Base-by-base conservation (phyloP, 2,329 filamentous ascomycete genomes). In the Nigrospora sphaerica region DNA sequence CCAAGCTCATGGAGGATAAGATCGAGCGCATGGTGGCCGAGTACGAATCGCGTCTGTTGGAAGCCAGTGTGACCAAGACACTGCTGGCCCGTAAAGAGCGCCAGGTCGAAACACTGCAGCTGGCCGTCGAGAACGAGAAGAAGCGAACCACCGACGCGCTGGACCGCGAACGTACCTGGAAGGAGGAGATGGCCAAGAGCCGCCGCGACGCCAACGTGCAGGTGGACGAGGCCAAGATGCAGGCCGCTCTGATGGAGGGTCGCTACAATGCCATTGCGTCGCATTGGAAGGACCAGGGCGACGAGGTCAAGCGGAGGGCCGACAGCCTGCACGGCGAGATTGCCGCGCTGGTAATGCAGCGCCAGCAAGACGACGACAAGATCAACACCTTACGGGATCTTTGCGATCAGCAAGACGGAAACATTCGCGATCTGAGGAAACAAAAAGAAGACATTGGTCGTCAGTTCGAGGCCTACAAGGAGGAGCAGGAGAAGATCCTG, bases 61-160 rank as follows among this genome's bases (percentile, higher is more conserved):
- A 88, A 54, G 81, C 82, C 47, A 82, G 78, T 56, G 81, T 88
- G 46, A 87, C 85, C 54, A 85, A 85, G 61, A 80, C 82, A 13
- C 69, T 88, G 9, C 72, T 91, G 28, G 78, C 81, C 47, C 74
- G 86, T 47, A 86, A 87, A 58, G 86, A 90, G 58, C 77, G 86
- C 12, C 86, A 88, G 61, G 78, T 90, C 37, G 83, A 86, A 52
- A 79, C 82, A 39, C 63, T 89, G 49, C 81, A 83, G 55, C 71
- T 74, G 10, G 72, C 80, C 16, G 70, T 89, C 28, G 81, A 85
- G 36, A 63, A 73, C 2, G 86, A 90, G 65, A 77, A 78, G 60
- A 74, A 77, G 54, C 77, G 81, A 52, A 73, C 85, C 3, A 66
- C 72, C 18, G 73, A 74, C 17, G 83, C 85, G 6, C 72, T 78